phyloP scores from a whole-genome alignment of 2,329 filamentous ascomycete species.

The Diplocarpon rosae region DNA sequence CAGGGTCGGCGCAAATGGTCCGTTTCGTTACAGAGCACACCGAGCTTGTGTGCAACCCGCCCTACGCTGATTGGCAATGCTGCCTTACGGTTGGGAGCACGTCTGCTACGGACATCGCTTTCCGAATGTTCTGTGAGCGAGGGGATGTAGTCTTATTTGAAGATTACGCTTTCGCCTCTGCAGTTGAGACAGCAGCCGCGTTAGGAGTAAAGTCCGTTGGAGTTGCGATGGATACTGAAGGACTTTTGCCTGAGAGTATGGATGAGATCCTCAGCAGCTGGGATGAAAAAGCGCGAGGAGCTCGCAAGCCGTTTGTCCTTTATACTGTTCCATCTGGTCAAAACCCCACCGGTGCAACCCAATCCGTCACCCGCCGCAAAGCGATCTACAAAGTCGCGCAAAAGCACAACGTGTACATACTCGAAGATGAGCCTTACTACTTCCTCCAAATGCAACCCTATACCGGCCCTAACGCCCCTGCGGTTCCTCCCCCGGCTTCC shows the following conservation, averaged over 20 bases:
- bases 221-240: conserved; percentile 55
- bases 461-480: conserved; percentile 33
- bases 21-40: conserved; percentile 92
- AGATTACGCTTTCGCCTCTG: conserved; percentile 77
- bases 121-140: conserved; percentile 70
- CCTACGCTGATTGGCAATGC: conserved; percentile 84
- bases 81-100: conserved; percentile 80
- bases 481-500: conserved; percentile 43
- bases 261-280: conserved; percentile 54
- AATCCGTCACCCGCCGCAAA: conserved; percentile 44
- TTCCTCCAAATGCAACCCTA: conserved; percentile 58
- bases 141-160: conserved; percentile 76
- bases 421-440: conserved; percentile 69
- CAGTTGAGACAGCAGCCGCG: conserved; percentile 53
- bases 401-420: conserved; percentile 59
- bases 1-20: conserved; percentile 75
- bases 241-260: conserved; percentile 49
- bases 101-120: conserved; percentile 68
- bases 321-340: conserved; percentile 66
- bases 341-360: conserved; percentile 66
- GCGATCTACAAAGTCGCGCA: conserved; percentile 55
- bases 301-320: conserved; percentile 53
- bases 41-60: conserved; percentile 76
- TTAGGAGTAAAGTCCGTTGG: conserved; percentile 50
- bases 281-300: conserved; percentile 45